phyloP scores from a whole-genome alignment of 2,329 filamentous ascomycete species.

The Orbilia ellipsospora region DNA sequence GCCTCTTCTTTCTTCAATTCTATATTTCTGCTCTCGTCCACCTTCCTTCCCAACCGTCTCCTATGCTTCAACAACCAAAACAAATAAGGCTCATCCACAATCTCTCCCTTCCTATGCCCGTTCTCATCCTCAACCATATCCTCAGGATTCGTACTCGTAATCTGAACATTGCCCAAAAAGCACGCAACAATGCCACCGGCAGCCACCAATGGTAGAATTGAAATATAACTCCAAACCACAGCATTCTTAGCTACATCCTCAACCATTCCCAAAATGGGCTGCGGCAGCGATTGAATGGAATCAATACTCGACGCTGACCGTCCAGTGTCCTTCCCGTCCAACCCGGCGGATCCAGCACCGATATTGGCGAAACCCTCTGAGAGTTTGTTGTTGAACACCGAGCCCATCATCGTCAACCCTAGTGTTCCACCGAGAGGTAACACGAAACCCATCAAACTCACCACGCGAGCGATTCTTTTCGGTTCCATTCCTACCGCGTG shows the following conservation, averaged over 20 bases:
- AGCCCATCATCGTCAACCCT: constrained; percentile 74
- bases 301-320: constrained; percentile 61
- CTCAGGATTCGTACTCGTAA: constrained; percentile 61
- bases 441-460: constrained; percentile 71
- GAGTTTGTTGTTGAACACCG: constrained; percentile 74
- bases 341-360: constrained; percentile 59
- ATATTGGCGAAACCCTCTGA: constrained; percentile 59
- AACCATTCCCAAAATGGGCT: constrained; percentile 62
- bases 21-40: too few relatives aligned
- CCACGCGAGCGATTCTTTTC: constrained; percentile 69
- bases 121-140: constrained; percentile 55
- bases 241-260: constrained; percentile 67
- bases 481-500: constrained; percentile 74
- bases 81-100: constrained; percentile 50
- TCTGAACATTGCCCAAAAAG: constrained; percentile 68
- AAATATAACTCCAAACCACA: constrained; percentile 74
- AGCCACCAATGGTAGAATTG: constrained; percentile 71
- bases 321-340: constrained; percentile 60
- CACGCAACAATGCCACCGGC: constrained; percentile 64
- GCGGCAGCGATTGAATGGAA: constrained; percentile 62
- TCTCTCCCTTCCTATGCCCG: constrained; percentile 29
- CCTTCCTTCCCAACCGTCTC: constrained; percentile 25
- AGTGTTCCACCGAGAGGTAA: constrained; percentile 74
- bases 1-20: too few relatives aligned
- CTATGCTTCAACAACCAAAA: constrained; percentile 51